Percentiles rank a stretch among this genome's conserved stretches.
phyloP scores from a whole-genome alignment of 2,329 filamentous ascomycete genomes.

The Neonectria faginata region DNA sequence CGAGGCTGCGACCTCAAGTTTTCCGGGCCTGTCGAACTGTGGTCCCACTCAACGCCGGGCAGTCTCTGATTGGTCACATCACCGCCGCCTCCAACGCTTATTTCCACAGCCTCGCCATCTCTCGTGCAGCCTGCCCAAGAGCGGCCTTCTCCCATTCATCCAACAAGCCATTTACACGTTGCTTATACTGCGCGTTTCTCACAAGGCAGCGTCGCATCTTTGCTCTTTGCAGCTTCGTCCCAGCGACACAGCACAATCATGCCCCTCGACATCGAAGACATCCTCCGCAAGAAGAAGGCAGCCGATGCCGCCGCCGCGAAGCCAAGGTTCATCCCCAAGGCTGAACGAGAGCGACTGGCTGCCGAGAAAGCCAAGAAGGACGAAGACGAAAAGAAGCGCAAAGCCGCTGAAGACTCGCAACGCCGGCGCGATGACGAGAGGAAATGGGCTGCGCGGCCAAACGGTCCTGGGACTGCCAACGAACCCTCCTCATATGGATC shows the following conservation, averaged over 20 bases:
- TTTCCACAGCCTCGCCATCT: slow-evolving; percentile 40
- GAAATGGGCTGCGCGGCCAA: slow-evolving; percentile 50
- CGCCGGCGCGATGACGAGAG: slow-evolving; percentile 75
- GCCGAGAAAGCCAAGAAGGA: slow-evolving; percentile 82
- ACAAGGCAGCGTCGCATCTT: background rate
- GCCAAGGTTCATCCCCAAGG: slow-evolving; percentile 88
- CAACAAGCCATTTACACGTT: slow-evolving; percentile 19
- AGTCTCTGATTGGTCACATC: slow-evolving; percentile 31
- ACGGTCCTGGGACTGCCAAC: slow-evolving; percentile 43
- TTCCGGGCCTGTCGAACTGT: slow-evolving; percentile 27
- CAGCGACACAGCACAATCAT: slow-evolving; percentile 39
- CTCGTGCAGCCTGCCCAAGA: slow-evolving; percentile 15
- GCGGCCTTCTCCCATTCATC: slow-evolving; percentile 12
- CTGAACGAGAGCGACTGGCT: slow-evolving; percentile 82
- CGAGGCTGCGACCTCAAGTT: slow-evolving; percentile 40
- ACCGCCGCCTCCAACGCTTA: slow-evolving; percentile 6
- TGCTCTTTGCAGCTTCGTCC: background rate
- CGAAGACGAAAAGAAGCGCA: slow-evolving; percentile 66
- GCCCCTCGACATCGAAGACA: slow-evolving; percentile 83
- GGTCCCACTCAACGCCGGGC: slow-evolving; percentile 4
- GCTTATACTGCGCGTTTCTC: slow-evolving; percentile 10
- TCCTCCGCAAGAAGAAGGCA: slow-evolving; percentile 86
- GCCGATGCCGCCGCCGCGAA: slow-evolving; percentile 86
- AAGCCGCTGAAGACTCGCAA: slow-evolving; percentile 70
- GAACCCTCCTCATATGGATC: slow-evolving; percentile 40